Evolutionary conservation across 768 basidiomycete genomes (phyloP), one percentile per base, ranked within the genome.

Genomic region (Lactifluus hygrophoroides): DNA sequence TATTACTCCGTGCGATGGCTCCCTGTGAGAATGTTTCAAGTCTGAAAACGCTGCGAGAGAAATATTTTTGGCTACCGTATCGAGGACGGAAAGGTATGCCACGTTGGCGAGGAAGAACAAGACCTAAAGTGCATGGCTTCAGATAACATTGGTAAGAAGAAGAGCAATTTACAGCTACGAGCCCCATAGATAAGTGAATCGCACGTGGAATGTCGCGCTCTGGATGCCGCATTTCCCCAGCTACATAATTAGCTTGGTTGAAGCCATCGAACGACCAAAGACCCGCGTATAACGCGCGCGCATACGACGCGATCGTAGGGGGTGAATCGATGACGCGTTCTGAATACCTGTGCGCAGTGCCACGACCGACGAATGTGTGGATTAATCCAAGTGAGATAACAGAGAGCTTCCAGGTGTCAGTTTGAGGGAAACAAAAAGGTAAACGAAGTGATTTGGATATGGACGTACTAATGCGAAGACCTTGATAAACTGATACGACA

Each of bases 181-280:
- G 54, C 5, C 37, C 54, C 54, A 56, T 56, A 2, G 54, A 56
- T 10, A 13, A 17, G 40, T 56, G 48, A 30, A 49, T 56, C 38
- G 55, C 47, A 27, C 55, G 55, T 42, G 55, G 55, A 25, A 56
- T 40, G 55, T 49, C 55, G 16, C 55, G 55, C 10, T 8, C 27
- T 34, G 55, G 55, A 13, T 56, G 17, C 11, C 28, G 47, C 55
- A 56, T 56, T 14, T 56, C 47, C 28, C 28, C 47, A n/a, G 47
- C 55, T 28, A 56, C 47, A 42, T 48, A 48, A 49, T 56, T 56
- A 19, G 40, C 47, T 43, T 56, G 55, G 32, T 43, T 56, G 46
- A 56, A 56, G 6, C 54, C 54, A 14, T 56, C 54, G 9, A 48
- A 56, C 10, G 55, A 28, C 55, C 55, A 56, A 19, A 56, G 38